Base-by-base conservation (phyloP, 75 land plant genomes). In the Azolla pinnata region DNA sequence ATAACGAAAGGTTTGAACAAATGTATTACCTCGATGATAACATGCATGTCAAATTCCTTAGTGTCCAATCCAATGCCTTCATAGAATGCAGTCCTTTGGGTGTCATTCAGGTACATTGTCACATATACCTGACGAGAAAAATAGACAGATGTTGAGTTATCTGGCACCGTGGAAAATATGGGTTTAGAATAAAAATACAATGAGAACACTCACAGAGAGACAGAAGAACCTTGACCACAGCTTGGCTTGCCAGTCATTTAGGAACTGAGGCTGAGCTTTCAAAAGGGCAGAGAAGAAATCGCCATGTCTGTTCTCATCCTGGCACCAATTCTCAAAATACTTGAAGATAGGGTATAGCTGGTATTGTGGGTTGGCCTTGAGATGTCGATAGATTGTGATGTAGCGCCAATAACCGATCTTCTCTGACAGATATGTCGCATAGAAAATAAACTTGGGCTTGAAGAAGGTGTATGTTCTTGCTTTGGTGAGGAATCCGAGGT, bases 301-400 rank as follows among this genome's bases (percentile, higher is more conserved):
- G 44, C 97, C 97, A 48, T 92, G 97, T 16, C 97, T 66, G 70
- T 92, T 92, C 79, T 92, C 97, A 70, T 92, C 97, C 61, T 92
- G 96, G 83, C 97, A 92, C 97, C 97, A 92, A 79, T 92, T 92
- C 81, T 92, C 96, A 40, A 92, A 88, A 69, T 92, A 92, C 81
- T 92, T 92, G 84, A 92, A 92, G 45, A 88, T 92, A n/a, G 97
- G 97, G 57, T 92, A 92, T 52, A 75, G 53, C 53, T 88, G 96
- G 71, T 72, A 88, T 63, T 92, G 83, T 0, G 96, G 97, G 61
- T 92, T 88, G 14, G 29, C 70, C 66, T 83, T 82, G 66, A 92
- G 71, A 56, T 92, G 97, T 65, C 97, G 78, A 81, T 84, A 88
- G 44, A 92, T 92, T 57, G 82, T 85, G 45, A 91, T 92, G 84